These are phyloP conservation scores for Trametes cubensis DNA, from an alignment of 768 basidiomycete genomes.

Conservation along the genomic window DNA sequence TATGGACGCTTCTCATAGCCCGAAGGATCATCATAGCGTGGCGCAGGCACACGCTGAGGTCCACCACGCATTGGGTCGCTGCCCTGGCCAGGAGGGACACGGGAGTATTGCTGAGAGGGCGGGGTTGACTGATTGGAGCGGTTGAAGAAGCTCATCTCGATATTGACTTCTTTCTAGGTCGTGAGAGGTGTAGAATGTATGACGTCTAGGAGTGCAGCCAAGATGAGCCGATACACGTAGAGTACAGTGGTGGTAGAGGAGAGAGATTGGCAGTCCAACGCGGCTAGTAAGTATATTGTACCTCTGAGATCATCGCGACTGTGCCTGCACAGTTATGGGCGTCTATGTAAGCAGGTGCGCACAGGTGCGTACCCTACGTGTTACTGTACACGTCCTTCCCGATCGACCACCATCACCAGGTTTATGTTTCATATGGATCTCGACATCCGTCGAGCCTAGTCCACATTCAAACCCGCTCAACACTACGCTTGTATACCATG, in stretches of 20 bases:
- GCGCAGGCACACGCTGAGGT: constrained; percentile 29
- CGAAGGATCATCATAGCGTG: constrained; percentile 34
- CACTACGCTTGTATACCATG: neutral
- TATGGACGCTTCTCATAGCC: constrained; percentile 34
- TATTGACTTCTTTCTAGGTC: neutral
- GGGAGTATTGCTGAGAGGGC: constrained; percentile 46
- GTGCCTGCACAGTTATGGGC: neutral
- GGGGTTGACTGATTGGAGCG: constrained; percentile 19
- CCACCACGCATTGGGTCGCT: constrained; percentile 20
- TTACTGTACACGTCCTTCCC: neutral
- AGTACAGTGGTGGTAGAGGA: neutral
- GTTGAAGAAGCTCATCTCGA: constrained; percentile 28
- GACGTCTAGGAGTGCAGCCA: neutral
- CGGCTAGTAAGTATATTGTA: neutral
- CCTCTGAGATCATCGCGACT: neutral
- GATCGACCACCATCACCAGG: neutral
- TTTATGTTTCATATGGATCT: no score
- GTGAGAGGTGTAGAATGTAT: neutral
- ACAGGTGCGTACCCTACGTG: neutral
- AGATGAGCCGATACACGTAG: constrained; percentile 1
- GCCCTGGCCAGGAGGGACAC: constrained; percentile 40
- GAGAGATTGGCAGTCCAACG: neutral
- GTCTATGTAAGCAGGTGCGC: no score
- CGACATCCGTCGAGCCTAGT: neutral
- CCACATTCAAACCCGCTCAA: neutral